Percentiles rank a stretch among this genome's conserved stretches.
Conservation (phyloP, 352 stramenopile genomes). For the Phytophthora pseudosyringae region DNA sequence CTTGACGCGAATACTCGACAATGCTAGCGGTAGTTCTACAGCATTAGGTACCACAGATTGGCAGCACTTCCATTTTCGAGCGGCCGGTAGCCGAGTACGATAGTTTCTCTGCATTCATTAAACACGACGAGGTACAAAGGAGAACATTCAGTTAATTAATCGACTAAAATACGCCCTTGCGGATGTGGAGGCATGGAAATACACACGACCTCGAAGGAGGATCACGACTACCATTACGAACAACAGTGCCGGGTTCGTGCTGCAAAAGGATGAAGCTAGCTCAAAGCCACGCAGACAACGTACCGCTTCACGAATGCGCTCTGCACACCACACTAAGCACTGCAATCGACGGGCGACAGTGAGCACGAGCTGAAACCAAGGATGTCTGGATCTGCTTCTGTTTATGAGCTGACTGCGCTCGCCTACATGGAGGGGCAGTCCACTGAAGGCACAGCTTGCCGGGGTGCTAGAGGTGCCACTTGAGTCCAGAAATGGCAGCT, state of each 20-base stretch:
- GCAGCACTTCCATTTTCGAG: background rate
- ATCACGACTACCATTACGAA: background rate
- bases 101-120: background rate
- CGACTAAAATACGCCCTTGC: background rate
- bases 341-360: too few relatives aligned
- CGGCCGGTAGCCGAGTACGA: background rate
- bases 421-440: too few relatives aligned
- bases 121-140: background rate
- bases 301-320: too few relatives aligned
- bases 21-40: background rate
- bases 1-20: conserved; percentile 3
- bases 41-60: background rate
- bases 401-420: too few relatives aligned
- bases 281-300: too few relatives aligned
- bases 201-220: background rate
- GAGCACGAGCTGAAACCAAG: too few relatives aligned
- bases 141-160: background rate
- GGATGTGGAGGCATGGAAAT: too few relatives aligned
- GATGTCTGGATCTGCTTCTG: background rate
- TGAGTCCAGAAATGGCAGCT: background rate
- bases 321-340: too few relatives aligned
- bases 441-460: too few relatives aligned
- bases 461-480: background rate
- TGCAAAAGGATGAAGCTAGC: too few relatives aligned
- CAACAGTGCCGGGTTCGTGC: too few relatives aligned